Conservation (phyloP, 306 rosid species). For the Lagenaria siceraria region DNA sequence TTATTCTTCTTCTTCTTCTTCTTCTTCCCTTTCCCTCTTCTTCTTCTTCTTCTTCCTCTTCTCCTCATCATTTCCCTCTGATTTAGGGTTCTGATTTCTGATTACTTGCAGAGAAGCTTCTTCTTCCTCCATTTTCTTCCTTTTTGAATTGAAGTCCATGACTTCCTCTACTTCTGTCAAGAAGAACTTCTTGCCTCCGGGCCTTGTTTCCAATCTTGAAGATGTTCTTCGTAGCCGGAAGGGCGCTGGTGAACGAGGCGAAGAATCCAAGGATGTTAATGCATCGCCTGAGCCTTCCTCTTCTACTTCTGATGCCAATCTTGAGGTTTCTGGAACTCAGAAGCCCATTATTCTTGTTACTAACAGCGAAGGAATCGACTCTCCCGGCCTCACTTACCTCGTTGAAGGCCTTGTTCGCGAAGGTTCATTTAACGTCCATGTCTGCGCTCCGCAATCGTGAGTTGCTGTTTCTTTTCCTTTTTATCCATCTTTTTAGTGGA, state of each 20-base stretch:
- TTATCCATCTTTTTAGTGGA: background rate
- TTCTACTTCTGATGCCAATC: conserved; percentile 27
- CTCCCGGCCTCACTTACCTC: conserved; percentile 65
- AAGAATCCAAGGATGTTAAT: conserved; percentile 25
- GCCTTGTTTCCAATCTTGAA: conserved; percentile 83
- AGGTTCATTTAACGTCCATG: conserved; percentile 71
- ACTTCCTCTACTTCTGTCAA: conserved; percentile 34
- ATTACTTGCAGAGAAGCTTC: conserved; percentile 4
- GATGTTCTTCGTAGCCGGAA: conserved; percentile 49
- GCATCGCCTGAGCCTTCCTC: conserved; percentile 27
- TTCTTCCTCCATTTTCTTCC: background rate
- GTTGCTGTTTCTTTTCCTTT: conserved; percentile 19
- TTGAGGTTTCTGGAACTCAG: conserved; percentile 17
- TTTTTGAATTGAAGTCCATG: background rate
- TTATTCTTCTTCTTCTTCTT: conserved; percentile 12
- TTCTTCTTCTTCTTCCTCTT: background rate
- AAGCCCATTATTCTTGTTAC: conserved; percentile 67
- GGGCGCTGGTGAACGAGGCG: conserved; percentile 8
- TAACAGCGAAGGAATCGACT: conserved; percentile 64
- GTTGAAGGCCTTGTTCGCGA: conserved; percentile 65
- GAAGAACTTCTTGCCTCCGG: conserved; percentile 68
- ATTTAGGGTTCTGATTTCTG: conserved; percentile 61
- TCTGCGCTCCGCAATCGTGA: conserved; percentile 99
- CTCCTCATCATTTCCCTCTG: background rate
- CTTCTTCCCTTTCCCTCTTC: background rate